These are phyloP conservation scores for Sophora flavescens DNA, from an alignment of 306 rosid genomes.

Conservation along the genomic window DNA sequence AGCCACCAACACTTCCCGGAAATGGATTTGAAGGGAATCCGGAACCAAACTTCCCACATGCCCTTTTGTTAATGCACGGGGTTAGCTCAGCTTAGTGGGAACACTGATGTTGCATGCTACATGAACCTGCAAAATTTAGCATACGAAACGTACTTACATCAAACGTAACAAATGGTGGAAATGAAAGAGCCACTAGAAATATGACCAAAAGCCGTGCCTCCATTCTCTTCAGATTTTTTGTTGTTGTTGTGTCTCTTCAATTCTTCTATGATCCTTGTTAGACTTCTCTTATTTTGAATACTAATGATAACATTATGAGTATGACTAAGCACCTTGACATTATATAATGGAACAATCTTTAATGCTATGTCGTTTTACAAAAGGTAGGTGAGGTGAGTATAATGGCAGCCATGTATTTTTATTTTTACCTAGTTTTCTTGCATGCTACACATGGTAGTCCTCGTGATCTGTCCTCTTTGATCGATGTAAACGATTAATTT, in stretches of 20 bases:
- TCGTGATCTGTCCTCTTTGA: constrained; percentile 9
- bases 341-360: constrained; percentile 42
- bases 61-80: no score
- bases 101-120: no score
- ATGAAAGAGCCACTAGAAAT: no score
- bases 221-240: constrained; percentile 40
- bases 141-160: no score
- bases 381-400: constrained; percentile 63
- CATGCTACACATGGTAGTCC: constrained; percentile 58
- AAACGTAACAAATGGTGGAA: no score
- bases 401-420: constrained; percentile 45
- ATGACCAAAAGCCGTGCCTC: constrained; percentile 50
- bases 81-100: no score
- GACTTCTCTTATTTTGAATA: constrained; percentile 33
- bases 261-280: constrained; percentile 35
- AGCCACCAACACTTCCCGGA: no score
- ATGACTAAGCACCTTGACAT: constrained; percentile 43
- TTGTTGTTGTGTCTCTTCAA: constrained; percentile 32
- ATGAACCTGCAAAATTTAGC: no score
- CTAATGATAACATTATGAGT: neutral
- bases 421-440: constrained; percentile 60
- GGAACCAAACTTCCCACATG: no score
- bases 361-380: constrained; percentile 60
- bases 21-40: no score
- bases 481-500: constrained; percentile 37